A percentile compares a stretch with the other conserved stretches of the same genome.
Evolutionary conservation across 176 grass and related monocot genomes (phyloP).

Genomic region (Eremochloa ophiuroides): DNA sequence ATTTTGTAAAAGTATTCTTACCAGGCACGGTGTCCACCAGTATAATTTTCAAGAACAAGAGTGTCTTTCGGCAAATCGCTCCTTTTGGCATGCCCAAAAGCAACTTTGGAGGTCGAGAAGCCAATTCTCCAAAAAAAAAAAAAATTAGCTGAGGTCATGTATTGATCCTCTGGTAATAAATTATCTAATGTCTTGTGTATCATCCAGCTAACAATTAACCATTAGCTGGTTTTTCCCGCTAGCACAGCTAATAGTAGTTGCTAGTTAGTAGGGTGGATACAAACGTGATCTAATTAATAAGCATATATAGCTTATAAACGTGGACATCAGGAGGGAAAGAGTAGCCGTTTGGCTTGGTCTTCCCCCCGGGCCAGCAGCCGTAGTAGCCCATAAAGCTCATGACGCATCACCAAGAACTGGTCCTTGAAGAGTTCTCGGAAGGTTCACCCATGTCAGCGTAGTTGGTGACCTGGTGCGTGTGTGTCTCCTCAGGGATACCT

Average conservation of each 20-base stretch:
- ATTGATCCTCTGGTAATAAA: too few species aligned
- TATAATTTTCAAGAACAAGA: too few species aligned
- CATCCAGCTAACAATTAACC: background rate
- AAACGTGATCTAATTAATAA: background rate
- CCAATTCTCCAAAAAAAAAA: too few species aligned
- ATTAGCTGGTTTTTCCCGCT: background rate
- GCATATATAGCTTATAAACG: background rate
- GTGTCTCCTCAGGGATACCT: background rate
- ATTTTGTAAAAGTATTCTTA: too few species aligned
- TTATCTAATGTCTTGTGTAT: background rate
- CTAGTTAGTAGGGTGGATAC: too few species aligned
- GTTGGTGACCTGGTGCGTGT: constrained; percentile 3
- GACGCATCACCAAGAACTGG: constrained; percentile 25
- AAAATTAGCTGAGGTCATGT: background rate
- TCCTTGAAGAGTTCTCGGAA: constrained; percentile 49
- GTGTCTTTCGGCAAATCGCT: too few species aligned
- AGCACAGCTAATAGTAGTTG: too few species aligned
- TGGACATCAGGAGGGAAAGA: constrained; percentile 24
- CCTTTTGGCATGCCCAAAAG: too few species aligned
- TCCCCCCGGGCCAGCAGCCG: background rate
- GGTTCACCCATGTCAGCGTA: constrained; percentile 43
- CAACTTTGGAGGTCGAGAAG: too few species aligned
- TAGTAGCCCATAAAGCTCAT: constrained; percentile 19
- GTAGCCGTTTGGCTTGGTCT: constrained; percentile 26
- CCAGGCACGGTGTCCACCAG: too few species aligned